These are phyloP conservation scores for Naganishia onofrii DNA, from an alignment of 768 basidiomycete species.

Conservation along the genomic window DNA sequence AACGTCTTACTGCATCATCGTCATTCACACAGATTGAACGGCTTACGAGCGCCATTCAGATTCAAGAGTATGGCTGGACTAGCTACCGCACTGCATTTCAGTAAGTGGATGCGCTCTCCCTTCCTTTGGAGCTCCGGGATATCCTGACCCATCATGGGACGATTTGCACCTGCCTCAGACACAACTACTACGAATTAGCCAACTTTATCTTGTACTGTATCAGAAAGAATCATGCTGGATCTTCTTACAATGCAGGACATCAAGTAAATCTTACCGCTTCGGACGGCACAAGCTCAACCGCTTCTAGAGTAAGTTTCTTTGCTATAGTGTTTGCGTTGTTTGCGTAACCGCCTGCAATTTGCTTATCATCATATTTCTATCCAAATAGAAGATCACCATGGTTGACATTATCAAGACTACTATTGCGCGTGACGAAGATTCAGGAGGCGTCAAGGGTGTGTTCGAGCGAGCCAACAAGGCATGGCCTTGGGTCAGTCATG, in stretches of 20 bases:
- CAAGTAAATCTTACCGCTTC: neutral
- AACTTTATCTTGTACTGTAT: constrained; percentile 18
- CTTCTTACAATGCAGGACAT: neutral
- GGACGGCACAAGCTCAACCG: neutral
- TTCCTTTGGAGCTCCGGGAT: neutral
- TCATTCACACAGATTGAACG: constrained; percentile 20
- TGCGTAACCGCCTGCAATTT: neutral
- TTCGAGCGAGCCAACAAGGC: constrained; percentile 29
- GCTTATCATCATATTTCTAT: neutral
- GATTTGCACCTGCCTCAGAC: neutral
- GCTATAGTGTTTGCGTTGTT: neutral
- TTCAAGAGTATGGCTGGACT: constrained; percentile 3
- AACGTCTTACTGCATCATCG: constrained; percentile 21
- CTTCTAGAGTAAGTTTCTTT: neutral
- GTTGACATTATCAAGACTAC: constrained; percentile 6
- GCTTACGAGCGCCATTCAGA: constrained; percentile 3
- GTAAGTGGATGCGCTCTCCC: neutral
- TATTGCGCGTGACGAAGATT: neutral
- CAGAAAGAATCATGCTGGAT: constrained; percentile 10
- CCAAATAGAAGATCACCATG: constrained; percentile 1
- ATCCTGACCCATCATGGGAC: neutral
- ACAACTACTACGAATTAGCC: constrained; percentile 20
- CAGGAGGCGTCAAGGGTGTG: constrained; percentile 20
- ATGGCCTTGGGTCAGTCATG: constrained; percentile 1
- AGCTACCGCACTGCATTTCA: constrained; percentile 8